Base-by-base conservation (phyloP, 2,329 filamentous ascomycete genomes). In the Cordyceps pruinosa region DNA sequence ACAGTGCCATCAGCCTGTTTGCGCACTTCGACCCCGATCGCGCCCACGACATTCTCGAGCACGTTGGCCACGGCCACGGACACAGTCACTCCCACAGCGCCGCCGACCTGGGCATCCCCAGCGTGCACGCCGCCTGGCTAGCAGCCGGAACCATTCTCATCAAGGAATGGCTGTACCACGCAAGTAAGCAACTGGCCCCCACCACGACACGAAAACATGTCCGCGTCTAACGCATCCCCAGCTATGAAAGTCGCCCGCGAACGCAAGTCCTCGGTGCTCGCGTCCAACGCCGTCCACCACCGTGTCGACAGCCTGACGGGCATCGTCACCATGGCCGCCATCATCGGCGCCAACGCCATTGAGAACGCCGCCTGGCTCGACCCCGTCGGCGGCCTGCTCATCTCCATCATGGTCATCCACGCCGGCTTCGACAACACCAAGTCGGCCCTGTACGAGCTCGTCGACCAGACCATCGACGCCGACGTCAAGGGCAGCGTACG, bases 121-220 rank as follows among this genome's bases (percentile, higher is more conserved):
- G 90, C 71, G 82, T 99, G 63, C 92, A 97, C 70, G 94, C 94
- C 23, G 93, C 90, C 8, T 99, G 94, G 94, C 76, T 99, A 59
- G 93, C 94, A 35, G 88, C 84, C 41, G 93, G 90, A 21, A 96
- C 90, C 2, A 94, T 99, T 58, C 72, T 90, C 26, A 77, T 97
- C 66, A 99, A 99, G 74, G 94, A 99, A 73, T 99, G 92, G 90
- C 77, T 99, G 26, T 99, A 97, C 70, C 87, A 88, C 77, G 90
- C 93, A 62, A 99, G 93, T 94, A 84, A 78, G 89, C 83, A 26
- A 12, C 9, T 9, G 12, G 23, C 37, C 28, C 19, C 19, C 39
- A n/a, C 28, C 19, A 25, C 21, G 8, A 30, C 39, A 39, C 44
- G 48, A 51, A 44, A 45, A 19, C 57, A 41, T 23, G n/a, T n/a